Evolutionary conservation across 768 basidiomycete genomes (phyloP).

Genomic region (Boletus patriciae): DNA sequence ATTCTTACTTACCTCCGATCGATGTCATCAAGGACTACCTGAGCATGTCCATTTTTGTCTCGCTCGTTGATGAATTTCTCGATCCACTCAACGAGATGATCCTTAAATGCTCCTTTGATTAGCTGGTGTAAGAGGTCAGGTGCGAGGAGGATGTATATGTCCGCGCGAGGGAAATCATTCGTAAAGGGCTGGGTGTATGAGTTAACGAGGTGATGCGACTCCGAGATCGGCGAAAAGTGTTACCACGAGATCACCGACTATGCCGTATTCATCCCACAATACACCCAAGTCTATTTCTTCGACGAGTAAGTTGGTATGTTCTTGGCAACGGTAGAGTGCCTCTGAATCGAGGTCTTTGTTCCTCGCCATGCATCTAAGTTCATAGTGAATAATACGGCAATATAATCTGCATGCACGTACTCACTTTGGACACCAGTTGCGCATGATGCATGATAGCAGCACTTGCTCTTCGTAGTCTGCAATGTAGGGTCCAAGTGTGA

Average conservation of each 20-base stretch:
- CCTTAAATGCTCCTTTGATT: not conserved
- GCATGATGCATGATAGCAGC: conserved; percentile 32
- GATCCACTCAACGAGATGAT: not conserved
- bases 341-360: not conserved
- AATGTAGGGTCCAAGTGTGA: conserved; percentile 35
- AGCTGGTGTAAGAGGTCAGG: not conserved
- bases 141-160: conserved; percentile 28
- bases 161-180: conserved; percentile 26
- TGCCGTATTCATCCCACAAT: conserved; percentile 29
- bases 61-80: not conserved
- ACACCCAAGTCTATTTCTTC: not conserved
- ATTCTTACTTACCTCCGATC: conserved; percentile 20
- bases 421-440: conserved; percentile 33
- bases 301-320: not conserved
- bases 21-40: conserved; percentile 30
- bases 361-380: not conserved
- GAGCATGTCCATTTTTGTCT: not conserved
- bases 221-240: too few relatives aligned
- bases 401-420: not conserved
- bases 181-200: conserved; percentile 31
- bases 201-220: not conserved
- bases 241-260: conserved; percentile 16
- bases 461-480: conserved; percentile 43
- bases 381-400: too few relatives aligned
- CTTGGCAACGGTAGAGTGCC: not conserved